Evolutionary conservation across 352 stramenopile species (phyloP), one percentile per base, ranked within the genome.

Genomic region (Phytopythium kandeliae): DNA sequence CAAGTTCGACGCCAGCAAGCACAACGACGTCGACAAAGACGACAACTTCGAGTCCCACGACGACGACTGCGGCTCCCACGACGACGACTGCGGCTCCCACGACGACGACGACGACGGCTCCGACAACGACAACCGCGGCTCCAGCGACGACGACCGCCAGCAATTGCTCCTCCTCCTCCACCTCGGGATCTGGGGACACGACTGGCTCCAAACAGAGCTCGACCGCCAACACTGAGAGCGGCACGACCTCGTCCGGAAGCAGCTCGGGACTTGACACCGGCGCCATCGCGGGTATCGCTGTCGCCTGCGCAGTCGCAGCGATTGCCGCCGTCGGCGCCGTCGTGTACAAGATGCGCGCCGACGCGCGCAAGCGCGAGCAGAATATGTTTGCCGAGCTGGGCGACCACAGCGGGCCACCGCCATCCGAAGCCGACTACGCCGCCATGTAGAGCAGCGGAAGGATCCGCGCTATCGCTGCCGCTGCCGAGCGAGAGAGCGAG

Each of bases 371-470:
- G 24, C 47, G 47, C 33, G 47, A 52, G 33, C 47, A 52, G 35
- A 52, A 52, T 34, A 52, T 52, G 33, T 52, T 52, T 34, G 47
- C 47, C 16, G 47, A 52, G 47, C 30, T 52, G 31, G 47, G 47
- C 17, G 47, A 52, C 13, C 47, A 52, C 24, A 33, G 31, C 31
- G 34, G 28, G 3, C 47, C 34, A 8, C 28, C 45, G 33, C 45
- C 45, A 1, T 51, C 45, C 28, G 47, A 52, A 24, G n/a, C 47
- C 33, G 47, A 52, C 47, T 52, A 52, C 34, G 47, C 47, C 47
- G 47, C 47, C 21, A 52, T 52, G 47, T 52, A 42, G 30, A 4
- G 21, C 28, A 28, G 25, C 28, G 12, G n/a, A 49, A 8, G 8
- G 28, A 17, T n/a, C 0, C 28, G 21, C 17, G 26, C 16, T 4